Evolutionary conservation across 2,329 filamentous ascomycete genomes (phyloP), one percentile per base, ranked within the genome.

Genomic region (Ascochyta lentis): DNA sequence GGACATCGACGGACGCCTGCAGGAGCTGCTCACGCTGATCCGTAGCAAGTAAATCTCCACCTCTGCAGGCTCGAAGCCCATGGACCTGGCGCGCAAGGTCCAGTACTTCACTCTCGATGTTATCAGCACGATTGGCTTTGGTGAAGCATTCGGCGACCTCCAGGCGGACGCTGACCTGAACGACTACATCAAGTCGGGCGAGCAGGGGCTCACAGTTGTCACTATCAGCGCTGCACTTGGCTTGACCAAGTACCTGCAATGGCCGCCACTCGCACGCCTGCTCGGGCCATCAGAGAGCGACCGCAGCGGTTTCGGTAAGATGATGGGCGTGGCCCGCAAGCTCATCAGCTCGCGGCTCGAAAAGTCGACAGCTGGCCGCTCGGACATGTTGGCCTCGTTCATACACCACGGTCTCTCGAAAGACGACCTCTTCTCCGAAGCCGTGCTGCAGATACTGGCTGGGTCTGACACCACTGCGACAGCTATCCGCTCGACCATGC

Each of bases 391-490:
- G 3, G 79, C 76, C 3, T 79, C 79, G 0, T 84, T 84, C 58
- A 76, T 83, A 57, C 73, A 72, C 12, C 77, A 80, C 47, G 77
- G 76, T 63, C 64, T 82, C 12, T 73, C 68, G 1, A 56, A 31
- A 65, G 76, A 66, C 57, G 70, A 74, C 68, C 39, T 79, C 71
- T 59, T 77, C 61, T 50, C 64, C 3, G 79, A 81, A 54, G 76
- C 75, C 2, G 52, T 80, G 7, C 72, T 78, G 4, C 78, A 80
- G 49, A 79, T 81, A 24, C 72, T 83, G 6, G 84, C 83, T 4
- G 84, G 84, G 3, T 82, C 81, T 1, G 84, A 86, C 56, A 85
- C 83, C 0, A 84, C 83, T 0, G 83, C 84, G 0, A 83, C 82
- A 0, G 79, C 79, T 0, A 78, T 87, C 8, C 80, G 84, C 3